Evolutionary conservation across 805 yeast species (phyloP).

Genomic region (Cyberlindnera galapagoensis): DNA sequence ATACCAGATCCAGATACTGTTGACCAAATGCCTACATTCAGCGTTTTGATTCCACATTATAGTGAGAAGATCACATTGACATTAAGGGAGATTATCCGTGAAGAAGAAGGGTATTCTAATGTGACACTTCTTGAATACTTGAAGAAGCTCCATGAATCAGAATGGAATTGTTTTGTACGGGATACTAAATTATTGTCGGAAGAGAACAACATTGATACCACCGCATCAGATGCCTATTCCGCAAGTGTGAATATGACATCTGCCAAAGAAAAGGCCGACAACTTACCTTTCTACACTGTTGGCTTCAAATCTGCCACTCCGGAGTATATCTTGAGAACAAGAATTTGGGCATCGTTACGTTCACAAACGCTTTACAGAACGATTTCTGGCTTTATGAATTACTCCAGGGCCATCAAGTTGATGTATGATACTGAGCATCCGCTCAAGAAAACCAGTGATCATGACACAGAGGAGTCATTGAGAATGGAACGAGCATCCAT

Average conservation of each 20-base stretch:
- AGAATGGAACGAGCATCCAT: conserved; percentile 40
- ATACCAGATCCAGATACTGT: conserved; percentile 68
- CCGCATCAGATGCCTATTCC: conserved; percentile 14
- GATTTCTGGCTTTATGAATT: conserved; percentile 68
- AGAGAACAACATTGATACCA: conserved; percentile 29
- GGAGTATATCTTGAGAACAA: conserved; percentile 51
- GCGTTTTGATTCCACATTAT: conserved; percentile 84
- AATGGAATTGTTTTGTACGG: conserved; percentile 66
- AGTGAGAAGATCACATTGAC: conserved; percentile 74
- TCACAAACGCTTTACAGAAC: conserved; percentile 73
- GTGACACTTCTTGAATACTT: conserved; percentile 65
- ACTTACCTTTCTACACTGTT: conserved; percentile 54
- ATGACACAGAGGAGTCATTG: conserved; percentile 27
- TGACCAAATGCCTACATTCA: conserved; percentile 69
- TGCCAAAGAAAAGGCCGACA: conserved; percentile 29
- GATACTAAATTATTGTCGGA: conserved; percentile 56
- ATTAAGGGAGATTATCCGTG: conserved; percentile 72
- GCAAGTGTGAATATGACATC: conserved; percentile 6
- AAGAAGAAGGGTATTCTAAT: conserved; percentile 53
- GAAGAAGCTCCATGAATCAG: conserved; percentile 54
- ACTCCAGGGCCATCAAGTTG: conserved; percentile 59
- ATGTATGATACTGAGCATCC: conserved; percentile 53
- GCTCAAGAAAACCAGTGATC: conserved; percentile 12
- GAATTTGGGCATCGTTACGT: conserved; percentile 73
- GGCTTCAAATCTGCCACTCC: conserved; percentile 61